Base-by-base conservation (phyloP, 805 yeast genomes). In the Grigorovia humatica region DNA sequence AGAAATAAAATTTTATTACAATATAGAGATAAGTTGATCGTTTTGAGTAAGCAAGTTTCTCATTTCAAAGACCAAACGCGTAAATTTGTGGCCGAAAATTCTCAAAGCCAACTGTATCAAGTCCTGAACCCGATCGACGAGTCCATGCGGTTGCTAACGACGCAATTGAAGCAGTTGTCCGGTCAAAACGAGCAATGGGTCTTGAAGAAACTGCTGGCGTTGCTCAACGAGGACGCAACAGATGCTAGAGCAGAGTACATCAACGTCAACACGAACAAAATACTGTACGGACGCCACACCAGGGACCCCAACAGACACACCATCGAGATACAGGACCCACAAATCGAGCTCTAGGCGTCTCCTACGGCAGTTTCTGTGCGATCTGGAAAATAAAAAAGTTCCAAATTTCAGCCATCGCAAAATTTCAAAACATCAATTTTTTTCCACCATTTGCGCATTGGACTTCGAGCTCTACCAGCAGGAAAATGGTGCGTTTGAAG, bases 401-500 rank as follows among this genome's bases (percentile, higher is more conserved):
- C n/a, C 11, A 41, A 15, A 41, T 32, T 15, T n/a, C 19, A 40
- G n/a, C n/a, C 4, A 41, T 41, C 19, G 43, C 5, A 44, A 23
- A 23, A 23, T 23, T 23, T n/a, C n/a, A 6, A 23, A 23, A 23
- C 27, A 23, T 23, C 27, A 6, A 23, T 4, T 23, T 23, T 23
- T 23, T 23, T 23, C 6, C 27, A 23, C 27, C n/a, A n/a, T n/a
- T n/a, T n/a, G n/a, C n/a, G n/a, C n/a, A n/a, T n/a, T n/a, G n/a
- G n/a, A n/a, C n/a, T n/a, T n/a, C n/a, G n/a, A n/a, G n/a, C n/a
- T n/a, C n/a, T 6, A 23, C 3, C 27, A 23, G 6, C 27, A 23
- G 27, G 2, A 38, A n/a, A 8, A 90, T 90, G 98, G 98, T 90
- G 15, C 78, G 98, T 61, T 73, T 90, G 30, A 90, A 90, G 66